A percentile compares a stretch with the other conserved stretches of the same genome.
Evolutionary conservation across 352 stramenopile species (phyloP).

Genomic region (Phytophthora cactorum): DNA sequence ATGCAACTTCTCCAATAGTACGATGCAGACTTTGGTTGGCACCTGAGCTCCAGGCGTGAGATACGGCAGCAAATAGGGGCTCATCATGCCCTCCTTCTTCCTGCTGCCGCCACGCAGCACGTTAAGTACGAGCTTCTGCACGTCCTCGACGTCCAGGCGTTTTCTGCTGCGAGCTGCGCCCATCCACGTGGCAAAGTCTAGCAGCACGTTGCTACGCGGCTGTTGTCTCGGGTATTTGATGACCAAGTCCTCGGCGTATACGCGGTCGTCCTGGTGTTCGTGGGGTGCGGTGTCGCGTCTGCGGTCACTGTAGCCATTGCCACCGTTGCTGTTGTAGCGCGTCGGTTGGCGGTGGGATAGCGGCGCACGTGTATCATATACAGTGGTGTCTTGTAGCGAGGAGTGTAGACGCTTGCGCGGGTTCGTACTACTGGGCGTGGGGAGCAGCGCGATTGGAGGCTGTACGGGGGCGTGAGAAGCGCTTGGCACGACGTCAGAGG

Average conservation of each 20-base stretch:
- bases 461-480: background rate
- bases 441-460: conserved; percentile 12
- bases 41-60: conserved; percentile 47
- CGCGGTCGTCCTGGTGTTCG: conserved; percentile 44
- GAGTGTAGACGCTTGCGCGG: conserved; percentile 30
- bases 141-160: conserved; percentile 62
- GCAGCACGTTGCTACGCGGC: conserved; percentile 62
- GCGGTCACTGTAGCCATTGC: conserved; percentile 20
- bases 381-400: conserved; percentile 1
- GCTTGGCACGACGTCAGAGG: background rate
- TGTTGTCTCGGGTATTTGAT: conserved; percentile 74
- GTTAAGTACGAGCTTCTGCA: conserved; percentile 68
- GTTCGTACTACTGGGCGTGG: conserved; percentile 17
- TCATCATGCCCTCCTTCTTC: conserved; percentile 28
- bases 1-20: conserved; percentile 74
- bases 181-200: conserved; percentile 80
- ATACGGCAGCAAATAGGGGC: conserved; percentile 63
- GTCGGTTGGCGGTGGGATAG: conserved; percentile 26
- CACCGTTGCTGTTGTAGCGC: conserved; percentile 16
- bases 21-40: conserved; percentile 75
- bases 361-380: conserved; percentile 27
- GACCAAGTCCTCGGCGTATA: conserved; percentile 68
- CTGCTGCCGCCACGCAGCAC: conserved; percentile 35
- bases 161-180: conserved; percentile 47
- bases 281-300: conserved; percentile 13